Evolutionary conservation across 352 stramenopile species (phyloP).

Genomic region (Globisporangium ultimum): DNA sequence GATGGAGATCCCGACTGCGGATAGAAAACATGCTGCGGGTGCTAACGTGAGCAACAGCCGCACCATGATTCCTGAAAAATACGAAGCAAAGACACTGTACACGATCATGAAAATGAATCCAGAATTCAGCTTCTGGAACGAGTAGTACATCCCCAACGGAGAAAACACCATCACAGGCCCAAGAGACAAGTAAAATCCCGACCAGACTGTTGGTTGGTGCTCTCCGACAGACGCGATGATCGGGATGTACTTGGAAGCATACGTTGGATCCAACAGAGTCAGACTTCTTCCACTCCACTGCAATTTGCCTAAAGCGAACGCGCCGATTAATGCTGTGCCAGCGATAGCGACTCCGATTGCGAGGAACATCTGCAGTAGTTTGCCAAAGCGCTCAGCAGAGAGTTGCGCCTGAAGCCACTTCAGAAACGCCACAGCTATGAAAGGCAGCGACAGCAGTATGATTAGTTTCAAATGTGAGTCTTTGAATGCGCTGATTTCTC

Average conservation of each 20-base stretch:
- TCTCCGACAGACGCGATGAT: slow-evolving; percentile 94
- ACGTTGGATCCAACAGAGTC: slow-evolving; percentile 91
- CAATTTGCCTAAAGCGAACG: slow-evolving; percentile 69
- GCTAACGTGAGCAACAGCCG: slow-evolving; percentile 90
- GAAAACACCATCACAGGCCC: slow-evolving; percentile 85
- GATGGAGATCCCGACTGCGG: slow-evolving; percentile 74
- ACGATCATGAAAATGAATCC: slow-evolving; percentile 90
- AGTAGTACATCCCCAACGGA: slow-evolving; percentile 88
- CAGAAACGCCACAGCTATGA: slow-evolving; percentile 46
- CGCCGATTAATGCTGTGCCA: slow-evolving; percentile 30
- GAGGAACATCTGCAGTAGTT: slow-evolving; percentile 41
- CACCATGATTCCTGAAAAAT: slow-evolving; percentile 93
- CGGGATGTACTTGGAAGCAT: slow-evolving; percentile 94
- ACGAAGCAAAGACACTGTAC: slow-evolving; percentile 89
- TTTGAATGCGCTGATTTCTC: not conserved
- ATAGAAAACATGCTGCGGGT: slow-evolving; percentile 87
- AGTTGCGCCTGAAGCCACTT: slow-evolving; percentile 51
- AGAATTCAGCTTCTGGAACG: slow-evolving; percentile 66
- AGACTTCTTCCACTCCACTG: slow-evolving; percentile 91
- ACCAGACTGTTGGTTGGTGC: slow-evolving; percentile 93
- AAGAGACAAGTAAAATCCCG: slow-evolving; percentile 91
- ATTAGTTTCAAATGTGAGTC: not conserved
- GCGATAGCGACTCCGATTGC: slow-evolving; percentile 31
- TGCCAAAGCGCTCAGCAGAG: slow-evolving; percentile 38
- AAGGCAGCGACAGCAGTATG: not conserved